These are phyloP conservation scores for Neonectria magnoliae DNA, from an alignment of 2,329 filamentous ascomycete species.

Conservation along the genomic window DNA sequence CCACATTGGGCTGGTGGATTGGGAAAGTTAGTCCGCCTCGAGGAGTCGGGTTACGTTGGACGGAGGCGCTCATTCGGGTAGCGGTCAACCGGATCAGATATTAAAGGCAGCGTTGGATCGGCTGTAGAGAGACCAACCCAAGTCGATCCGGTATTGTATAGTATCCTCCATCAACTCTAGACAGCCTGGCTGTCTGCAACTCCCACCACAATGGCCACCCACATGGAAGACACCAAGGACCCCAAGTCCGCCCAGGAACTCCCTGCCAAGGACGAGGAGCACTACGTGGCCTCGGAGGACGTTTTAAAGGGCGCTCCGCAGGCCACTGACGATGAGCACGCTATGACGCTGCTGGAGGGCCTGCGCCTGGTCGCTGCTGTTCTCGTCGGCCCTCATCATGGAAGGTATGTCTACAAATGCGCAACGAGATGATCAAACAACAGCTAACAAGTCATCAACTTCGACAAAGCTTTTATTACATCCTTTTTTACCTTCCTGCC, in stretches of 20 bases:
- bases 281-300: slow-evolving; percentile 19
- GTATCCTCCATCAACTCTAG: not conserved
- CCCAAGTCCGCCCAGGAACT: slow-evolving; percentile 19
- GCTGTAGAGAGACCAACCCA: no score
- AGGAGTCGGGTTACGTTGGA: slow-evolving; percentile 7
- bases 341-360: slow-evolving; percentile 46
- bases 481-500: slow-evolving; percentile 52
- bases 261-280: slow-evolving; percentile 26
- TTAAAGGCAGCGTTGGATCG: not conserved
- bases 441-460: not conserved
- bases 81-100: not conserved
- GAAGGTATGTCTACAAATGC: slow-evolving; percentile 38
- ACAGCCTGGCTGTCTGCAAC: not conserved
- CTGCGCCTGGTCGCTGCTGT: slow-evolving; percentile 49
- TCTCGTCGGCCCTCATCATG: slow-evolving; percentile 52
- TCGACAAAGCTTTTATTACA: slow-evolving; percentile 52
- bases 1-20: no score
- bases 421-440: no score
- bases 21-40: not conserved
- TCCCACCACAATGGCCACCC: slow-evolving; percentile 19
- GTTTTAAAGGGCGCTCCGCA: slow-evolving; percentile 31
- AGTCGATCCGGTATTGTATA: no score
- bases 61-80: slow-evolving; percentile 1
- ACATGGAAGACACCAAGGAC: slow-evolving; percentile 30
- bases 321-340: slow-evolving; percentile 41